phyloP scores from a whole-genome alignment of 148 eudicot species.

The Heliamphora exappendiculata region DNA sequence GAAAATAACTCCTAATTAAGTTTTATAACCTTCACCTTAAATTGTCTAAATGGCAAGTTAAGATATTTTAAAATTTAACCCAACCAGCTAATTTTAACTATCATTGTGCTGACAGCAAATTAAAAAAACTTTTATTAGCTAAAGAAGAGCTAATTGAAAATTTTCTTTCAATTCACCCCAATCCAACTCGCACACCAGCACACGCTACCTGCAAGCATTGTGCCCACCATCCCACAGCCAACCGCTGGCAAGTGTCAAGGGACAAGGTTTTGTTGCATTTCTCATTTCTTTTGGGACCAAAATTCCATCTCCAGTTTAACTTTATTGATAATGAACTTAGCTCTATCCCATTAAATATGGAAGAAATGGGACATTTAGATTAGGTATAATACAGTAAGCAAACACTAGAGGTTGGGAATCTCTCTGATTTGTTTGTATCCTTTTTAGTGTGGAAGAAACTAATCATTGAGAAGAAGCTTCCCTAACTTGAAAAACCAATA shows the following conservation, averaged over 20 bases:
- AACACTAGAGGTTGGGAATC: conserved; percentile 11
- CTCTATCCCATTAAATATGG: background rate
- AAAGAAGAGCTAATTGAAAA: too few species aligned
- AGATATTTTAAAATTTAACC: too few species aligned
- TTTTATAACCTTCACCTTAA: too few species aligned
- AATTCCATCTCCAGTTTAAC: background rate
- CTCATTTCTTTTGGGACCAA: background rate
- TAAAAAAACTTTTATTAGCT: too few species aligned
- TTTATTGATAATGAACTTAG: background rate
- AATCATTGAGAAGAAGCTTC: conserved; percentile 1
- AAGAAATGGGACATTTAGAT: background rate
- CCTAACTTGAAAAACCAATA: background rate
- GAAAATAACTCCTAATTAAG: too few species aligned
- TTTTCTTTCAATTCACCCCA: too few species aligned
- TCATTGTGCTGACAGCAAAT: too few species aligned
- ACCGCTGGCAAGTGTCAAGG: background rate
- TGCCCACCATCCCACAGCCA: too few species aligned
- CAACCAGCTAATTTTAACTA: too few species aligned
- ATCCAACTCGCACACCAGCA: too few species aligned
- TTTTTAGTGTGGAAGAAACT: background rate
- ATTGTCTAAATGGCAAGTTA: too few species aligned
- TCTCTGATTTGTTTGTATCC: conserved; percentile 6
- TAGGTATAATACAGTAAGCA: background rate
- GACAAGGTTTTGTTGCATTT: background rate
- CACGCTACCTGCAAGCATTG: too few species aligned